A percentile compares a stretch with the other conserved stretches of the same genome.
Evolutionary conservation across 2,329 filamentous ascomycete genomes (phyloP).

Genomic region (Stagonosporopsis chrysanthemi): DNA sequence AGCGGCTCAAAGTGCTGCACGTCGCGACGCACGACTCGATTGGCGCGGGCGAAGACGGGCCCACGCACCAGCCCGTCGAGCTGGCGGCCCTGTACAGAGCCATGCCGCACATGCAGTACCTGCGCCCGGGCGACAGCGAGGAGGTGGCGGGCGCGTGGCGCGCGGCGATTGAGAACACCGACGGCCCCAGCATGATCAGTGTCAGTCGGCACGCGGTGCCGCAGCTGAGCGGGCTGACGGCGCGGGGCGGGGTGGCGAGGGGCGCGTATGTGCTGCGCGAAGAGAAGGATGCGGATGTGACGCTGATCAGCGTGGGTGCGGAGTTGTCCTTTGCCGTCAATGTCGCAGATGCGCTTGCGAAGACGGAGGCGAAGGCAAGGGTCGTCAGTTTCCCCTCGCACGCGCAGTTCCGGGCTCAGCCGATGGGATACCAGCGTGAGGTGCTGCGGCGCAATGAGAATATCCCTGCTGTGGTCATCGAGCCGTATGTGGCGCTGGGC

Average conservation of each 20-base stretch:
- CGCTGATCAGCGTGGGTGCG: conserved; percentile 56
- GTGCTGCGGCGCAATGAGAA: conserved; percentile 52
- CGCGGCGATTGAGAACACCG: conserved; percentile 52
- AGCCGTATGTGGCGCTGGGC: conserved; percentile 64
- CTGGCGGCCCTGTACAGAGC: conserved; percentile 65
- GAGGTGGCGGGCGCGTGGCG: conserved; percentile 64
- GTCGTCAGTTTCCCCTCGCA: conserved; percentile 61
- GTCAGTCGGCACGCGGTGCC: conserved; percentile 54
- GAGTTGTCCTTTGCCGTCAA: conserved; percentile 56
- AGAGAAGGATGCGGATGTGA: conserved; percentile 52
- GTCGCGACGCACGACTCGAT: conserved; percentile 68
- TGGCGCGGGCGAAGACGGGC: conserved; percentile 63
- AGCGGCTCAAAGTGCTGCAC: conserved; percentile 64
- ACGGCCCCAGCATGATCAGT: conserved; percentile 58
- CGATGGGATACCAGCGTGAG: conserved; percentile 54
- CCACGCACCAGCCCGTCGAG: conserved; percentile 69
- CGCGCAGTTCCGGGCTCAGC: conserved; percentile 58
- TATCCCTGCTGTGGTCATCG: conserved; percentile 64
- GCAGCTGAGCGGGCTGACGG: conserved; percentile 50
- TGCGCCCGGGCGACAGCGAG: conserved; percentile 66
- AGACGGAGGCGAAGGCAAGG: conserved; percentile 52
- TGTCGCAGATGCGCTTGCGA: conserved; percentile 43
- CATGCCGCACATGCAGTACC: conserved; percentile 69
- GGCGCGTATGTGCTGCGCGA: conserved; percentile 60
- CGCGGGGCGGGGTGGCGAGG: conserved; percentile 51